Evolutionary conservation across 306 rosid genomes (phyloP).

Genomic region (Senna siamea): DNA sequence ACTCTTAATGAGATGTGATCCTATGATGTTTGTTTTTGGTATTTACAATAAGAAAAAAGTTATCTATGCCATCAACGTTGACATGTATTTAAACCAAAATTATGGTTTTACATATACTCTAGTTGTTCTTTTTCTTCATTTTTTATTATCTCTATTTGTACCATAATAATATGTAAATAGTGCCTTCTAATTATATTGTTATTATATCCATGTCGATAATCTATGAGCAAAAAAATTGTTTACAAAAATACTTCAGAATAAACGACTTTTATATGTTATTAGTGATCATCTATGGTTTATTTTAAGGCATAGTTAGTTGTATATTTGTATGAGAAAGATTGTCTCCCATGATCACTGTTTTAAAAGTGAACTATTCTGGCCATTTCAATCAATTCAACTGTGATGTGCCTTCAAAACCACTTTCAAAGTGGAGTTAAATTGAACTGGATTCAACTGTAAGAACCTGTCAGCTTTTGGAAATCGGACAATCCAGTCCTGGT

Average conservation of each 20-base stretch:
- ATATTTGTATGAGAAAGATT: neutral
- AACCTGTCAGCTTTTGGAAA: neutral
- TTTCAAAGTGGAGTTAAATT: too few species aligned
- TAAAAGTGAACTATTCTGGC: neutral
- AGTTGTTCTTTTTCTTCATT: neutral
- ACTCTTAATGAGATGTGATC: too few species aligned
- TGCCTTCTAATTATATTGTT: too few species aligned
- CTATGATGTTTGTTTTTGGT: too few species aligned
- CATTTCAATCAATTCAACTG: neutral
- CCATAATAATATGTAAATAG: neutral
- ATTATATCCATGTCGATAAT: too few species aligned
- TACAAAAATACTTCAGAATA: neutral
- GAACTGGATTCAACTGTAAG: neutral
- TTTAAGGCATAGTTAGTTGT: neutral
- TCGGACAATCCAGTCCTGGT: neutral
- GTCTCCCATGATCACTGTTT: neutral
- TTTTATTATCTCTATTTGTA: neutral
- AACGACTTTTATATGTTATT: neutral
- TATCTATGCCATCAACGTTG: neutral
- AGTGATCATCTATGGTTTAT: neutral
- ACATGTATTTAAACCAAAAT: neutral
- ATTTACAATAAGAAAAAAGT: too few species aligned
- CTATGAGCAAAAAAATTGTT: neutral
- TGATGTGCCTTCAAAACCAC: neutral
- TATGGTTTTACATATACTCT: neutral